phyloP scores from a whole-genome alignment of 176 grass and related monocot species.

The Aegilops bicornis region DNA sequence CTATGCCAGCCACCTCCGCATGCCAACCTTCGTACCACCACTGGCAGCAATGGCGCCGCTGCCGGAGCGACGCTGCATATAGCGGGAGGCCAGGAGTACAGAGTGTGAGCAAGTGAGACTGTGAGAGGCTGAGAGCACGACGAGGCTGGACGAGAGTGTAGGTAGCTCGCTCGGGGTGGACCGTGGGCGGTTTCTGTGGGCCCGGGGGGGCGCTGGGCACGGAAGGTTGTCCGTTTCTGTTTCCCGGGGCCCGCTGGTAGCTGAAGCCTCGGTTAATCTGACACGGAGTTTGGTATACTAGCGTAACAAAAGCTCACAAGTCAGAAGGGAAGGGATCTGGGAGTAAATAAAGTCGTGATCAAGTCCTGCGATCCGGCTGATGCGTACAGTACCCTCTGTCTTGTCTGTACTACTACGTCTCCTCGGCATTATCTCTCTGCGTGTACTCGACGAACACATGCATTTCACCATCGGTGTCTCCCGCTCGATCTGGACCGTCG shows the following conservation, averaged over 20 bases:
- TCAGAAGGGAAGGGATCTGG: background rate
- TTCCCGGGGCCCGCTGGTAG: background rate
- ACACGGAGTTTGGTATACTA: background rate
- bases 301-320: background rate
- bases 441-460: background rate
- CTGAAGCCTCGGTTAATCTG: constrained; percentile 12
- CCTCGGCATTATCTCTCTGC: background rate
- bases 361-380: background rate
- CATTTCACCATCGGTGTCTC: background rate
- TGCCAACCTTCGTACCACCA: constrained; percentile 3
- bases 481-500: background rate
- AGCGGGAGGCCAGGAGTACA: background rate
- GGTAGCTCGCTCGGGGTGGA: background rate
- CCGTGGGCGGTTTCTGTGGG: constrained; percentile 27
- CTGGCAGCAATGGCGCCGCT: background rate
- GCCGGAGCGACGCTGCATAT: background rate
- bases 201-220: constrained; percentile 5
- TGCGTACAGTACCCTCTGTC: background rate
- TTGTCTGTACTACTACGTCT: background rate
- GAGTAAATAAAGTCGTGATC: constrained; percentile 4
- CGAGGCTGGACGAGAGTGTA: background rate
- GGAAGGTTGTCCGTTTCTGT: constrained; percentile 50
- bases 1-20: constrained; percentile 24
- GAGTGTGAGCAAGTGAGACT: background rate
- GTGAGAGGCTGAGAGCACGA: background rate